A percentile compares a stretch with the other conserved stretches of the same genome.
These are phyloP conservation scores for Mucor lusitanicus DNA, from an alignment of 371 early-diverging fungal genomes.

Conservation along the genomic window DNA sequence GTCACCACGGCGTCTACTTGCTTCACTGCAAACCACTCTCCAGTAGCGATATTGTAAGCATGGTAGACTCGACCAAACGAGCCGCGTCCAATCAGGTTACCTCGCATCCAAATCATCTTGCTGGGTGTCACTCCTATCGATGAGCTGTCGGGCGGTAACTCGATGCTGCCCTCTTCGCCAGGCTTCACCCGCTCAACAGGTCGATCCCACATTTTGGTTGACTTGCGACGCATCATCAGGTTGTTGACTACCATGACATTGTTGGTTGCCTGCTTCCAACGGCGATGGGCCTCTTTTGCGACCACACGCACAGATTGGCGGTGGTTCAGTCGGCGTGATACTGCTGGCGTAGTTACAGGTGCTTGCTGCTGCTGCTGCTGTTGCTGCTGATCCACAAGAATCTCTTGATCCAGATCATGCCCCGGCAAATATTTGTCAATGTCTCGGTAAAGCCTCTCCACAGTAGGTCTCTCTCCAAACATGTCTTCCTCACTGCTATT, in stretches of 20 bases:
- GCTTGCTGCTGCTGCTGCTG: background rate
- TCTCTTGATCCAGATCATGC: slow-evolving; percentile 74
- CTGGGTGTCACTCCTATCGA: slow-evolving; percentile 9
- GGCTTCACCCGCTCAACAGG: slow-evolving; percentile 55
- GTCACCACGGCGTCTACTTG: slow-evolving; percentile 77
- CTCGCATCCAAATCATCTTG: slow-evolving; percentile 75
- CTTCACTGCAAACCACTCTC: slow-evolving; percentile 97
- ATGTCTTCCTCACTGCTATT: slow-evolving; percentile 19
- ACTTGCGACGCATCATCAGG: slow-evolving; percentile 44
- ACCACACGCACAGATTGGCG: slow-evolving; percentile 62
- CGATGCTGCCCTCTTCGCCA: slow-evolving; percentile 26
- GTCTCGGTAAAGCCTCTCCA: slow-evolving; percentile 65
- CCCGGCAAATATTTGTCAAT: slow-evolving; percentile 74
- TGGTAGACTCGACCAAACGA: slow-evolving; percentile 97
- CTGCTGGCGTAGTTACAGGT: background rate
- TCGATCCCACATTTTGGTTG: slow-evolving; percentile 65
- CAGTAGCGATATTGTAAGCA: slow-evolving; percentile 83
- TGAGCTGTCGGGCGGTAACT: background rate
- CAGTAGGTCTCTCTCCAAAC: slow-evolving; percentile 65
- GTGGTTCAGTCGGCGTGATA: slow-evolving; percentile 20
- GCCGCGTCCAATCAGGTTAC: slow-evolving; percentile 94
- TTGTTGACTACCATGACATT: slow-evolving; percentile 27
- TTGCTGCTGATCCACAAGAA: slow-evolving; percentile 4
- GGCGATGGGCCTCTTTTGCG: slow-evolving; percentile 55
- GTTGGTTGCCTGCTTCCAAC: slow-evolving; percentile 25